Conservation (phyloP, 2,329 filamentous ascomycete genomes). For the Arthroderma sp. region DNA sequence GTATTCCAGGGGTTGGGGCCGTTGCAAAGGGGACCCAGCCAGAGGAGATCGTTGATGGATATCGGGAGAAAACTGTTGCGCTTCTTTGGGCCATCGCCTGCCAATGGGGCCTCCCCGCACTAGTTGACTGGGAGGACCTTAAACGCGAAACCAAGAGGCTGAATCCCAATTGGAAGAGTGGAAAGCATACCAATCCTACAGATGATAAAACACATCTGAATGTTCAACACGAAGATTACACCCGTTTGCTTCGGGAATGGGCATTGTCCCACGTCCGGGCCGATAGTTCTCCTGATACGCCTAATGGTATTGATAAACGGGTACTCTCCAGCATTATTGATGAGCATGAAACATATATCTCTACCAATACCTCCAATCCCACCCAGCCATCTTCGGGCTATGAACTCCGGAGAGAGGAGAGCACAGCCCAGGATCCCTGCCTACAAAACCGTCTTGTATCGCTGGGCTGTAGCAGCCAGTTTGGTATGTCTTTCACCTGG, state of each 20-base stretch:
- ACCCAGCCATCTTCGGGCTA: too few species aligned
- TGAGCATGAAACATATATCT: conserved; percentile 39
- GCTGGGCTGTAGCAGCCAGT: conserved; percentile 32
- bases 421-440: too few species aligned
- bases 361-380: conserved; percentile 1
- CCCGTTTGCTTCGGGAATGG: conserved; percentile 43
- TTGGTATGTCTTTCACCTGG: conserved; percentile 25
- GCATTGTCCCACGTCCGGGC: conserved; percentile 34
- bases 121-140: conserved; percentile 45
- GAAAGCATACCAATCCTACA: too few species aligned
- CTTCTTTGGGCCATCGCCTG: conserved; percentile 49
- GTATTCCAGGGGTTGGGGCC: conserved; percentile 27
- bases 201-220: conserved; percentile 6
- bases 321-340: conserved; percentile 45
- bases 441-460: conserved; percentile 23
- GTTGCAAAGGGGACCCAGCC: conserved; percentile 36
- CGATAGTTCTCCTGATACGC: too few species aligned
- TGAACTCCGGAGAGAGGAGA: background rate
- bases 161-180: conserved; percentile 14
- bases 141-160: conserved; percentile 39
- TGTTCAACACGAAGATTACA: conserved; percentile 13
- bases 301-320: conserved; percentile 8
- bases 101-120: conserved; percentile 39
- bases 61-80: conserved; percentile 50
- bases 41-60: conserved; percentile 50